Evolutionary conservation across 371 early-diverging fungal genomes (phyloP), one percentile per base, ranked within the genome.

Genomic region (Mucor velutinosus): DNA sequence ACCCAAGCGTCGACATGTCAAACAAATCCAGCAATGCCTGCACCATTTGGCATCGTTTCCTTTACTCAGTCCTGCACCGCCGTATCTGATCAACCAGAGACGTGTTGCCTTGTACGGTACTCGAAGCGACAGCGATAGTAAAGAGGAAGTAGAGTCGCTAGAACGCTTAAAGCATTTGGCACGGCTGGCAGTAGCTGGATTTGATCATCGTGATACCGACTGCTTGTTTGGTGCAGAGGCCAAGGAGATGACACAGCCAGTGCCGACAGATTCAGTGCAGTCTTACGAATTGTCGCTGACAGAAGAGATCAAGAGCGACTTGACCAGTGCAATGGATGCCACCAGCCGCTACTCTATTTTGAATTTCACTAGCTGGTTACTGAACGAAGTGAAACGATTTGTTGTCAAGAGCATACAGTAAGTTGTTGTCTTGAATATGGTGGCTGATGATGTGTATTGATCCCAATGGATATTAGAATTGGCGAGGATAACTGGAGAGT

Each of bases 401-500:
- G 88, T 92, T 15, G 94, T 93, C 53, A 87, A 90, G 64, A 88
- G 87, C 33, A 85, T 91, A 25, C 80, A 78, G 80, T 82, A 78
- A 76, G 80, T 75, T 4, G 8, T 8, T 33, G 33, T 33, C 8
- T 1, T 7, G 4, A 6, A 6, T 6, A 2, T 30, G 30, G 2
- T 2, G 30, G 6, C 30, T 4, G 30, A 30, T 30, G 30, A 1
- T 43, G 17, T 27, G 45, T 19, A 56, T 12, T 6, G 10, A 7
- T 29, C 2, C 2, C 19, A 14, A 37, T 58, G 17, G 4, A 8
- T 7, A 39, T 60, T 60, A 86, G 86, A 43, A 90, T 94, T 39
- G 92, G 91, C 15, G 89, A 86, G 61, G 89, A 92, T 66, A 94
- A 94, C 66, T 94, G 94, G 94, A 81, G 90, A 56, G 91, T 90